Percentiles rank a stretch among this genome's conserved stretches.
phyloP scores from a whole-genome alignment of 495 filamentous ascomycete species.

The Zalerion maritima region DNA sequence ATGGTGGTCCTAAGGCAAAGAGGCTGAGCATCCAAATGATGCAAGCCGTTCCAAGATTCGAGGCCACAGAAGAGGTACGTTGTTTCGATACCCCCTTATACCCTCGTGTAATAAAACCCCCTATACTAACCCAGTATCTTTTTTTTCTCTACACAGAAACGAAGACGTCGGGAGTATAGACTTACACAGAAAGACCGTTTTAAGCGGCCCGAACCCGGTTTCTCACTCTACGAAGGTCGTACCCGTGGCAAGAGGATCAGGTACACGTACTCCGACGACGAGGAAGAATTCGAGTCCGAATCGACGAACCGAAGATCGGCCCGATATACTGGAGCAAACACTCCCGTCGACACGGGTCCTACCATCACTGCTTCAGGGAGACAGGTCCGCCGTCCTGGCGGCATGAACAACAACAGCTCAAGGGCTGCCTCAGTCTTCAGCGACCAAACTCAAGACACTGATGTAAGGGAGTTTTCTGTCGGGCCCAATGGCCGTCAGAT shows the following conservation, averaged over 20 bases:
- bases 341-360: slow-evolving; percentile 59
- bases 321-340: slow-evolving; percentile 55
- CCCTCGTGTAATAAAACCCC: background rate
- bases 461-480: slow-evolving; percentile 14
- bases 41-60: slow-evolving; percentile 82
- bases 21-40: slow-evolving; percentile 61
- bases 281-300: slow-evolving; percentile 60
- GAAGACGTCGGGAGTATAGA: slow-evolving; percentile 83
- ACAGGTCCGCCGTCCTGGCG: slow-evolving; percentile 63
- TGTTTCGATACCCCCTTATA: background rate
- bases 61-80: slow-evolving; percentile 77
- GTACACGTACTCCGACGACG: slow-evolving; percentile 90
- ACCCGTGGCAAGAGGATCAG: slow-evolving; percentile 90
- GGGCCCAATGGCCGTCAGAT: slow-evolving; percentile 20
- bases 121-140: background rate
- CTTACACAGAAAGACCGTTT: slow-evolving; percentile 76
- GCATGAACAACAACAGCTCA: slow-evolving; percentile 36
- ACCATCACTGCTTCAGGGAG: slow-evolving; percentile 84
- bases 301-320: slow-evolving; percentile 56
- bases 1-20: slow-evolving; percentile 65
- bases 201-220: slow-evolving; percentile 71
- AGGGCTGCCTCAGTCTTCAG: slow-evolving; percentile 21
- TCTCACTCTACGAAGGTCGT: slow-evolving; percentile 89
- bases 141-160: slow-evolving; percentile 54
- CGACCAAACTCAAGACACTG: slow-evolving; percentile 10